A percentile compares a stretch with the other conserved stretches of the same genome.
phyloP scores from a whole-genome alignment of 805 yeast species.

The Torulaspora delbrueckii region DNA sequence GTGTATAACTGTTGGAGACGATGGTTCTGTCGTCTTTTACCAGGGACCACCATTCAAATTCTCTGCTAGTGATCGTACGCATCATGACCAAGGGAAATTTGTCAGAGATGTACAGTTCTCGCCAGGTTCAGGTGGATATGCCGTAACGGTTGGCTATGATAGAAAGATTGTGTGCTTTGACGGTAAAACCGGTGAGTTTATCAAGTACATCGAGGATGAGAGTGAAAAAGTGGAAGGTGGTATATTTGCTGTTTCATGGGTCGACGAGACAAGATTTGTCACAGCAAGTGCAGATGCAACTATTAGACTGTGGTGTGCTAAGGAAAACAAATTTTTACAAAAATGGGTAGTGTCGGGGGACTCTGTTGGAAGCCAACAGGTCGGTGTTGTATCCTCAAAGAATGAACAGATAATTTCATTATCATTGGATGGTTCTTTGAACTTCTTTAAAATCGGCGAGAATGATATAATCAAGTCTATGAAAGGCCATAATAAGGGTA shows the following conservation, averaged over 20 bases:
- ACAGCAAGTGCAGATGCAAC: conserved; percentile 82
- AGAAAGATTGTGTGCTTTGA: conserved; percentile 72
- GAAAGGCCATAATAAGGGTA: conserved; percentile 76
- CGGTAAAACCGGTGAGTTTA: conserved; percentile 77
- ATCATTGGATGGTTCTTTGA: conserved; percentile 66
- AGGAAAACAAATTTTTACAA: conserved; percentile 39
- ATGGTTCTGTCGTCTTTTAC: conserved; percentile 74
- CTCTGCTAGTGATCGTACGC: conserved; percentile 60
- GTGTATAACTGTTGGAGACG: conserved; percentile 91
- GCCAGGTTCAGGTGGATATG: conserved; percentile 59
- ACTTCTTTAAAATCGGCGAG: conserved; percentile 46
- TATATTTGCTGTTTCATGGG: conserved; percentile 73
- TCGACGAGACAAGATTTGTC: conserved; percentile 49
- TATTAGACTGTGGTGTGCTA: conserved; percentile 60
- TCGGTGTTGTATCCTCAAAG: conserved; percentile 65
- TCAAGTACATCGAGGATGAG: conserved; percentile 43
- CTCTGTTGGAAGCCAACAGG: conserved; percentile 60
- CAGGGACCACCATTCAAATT: conserved; percentile 95
- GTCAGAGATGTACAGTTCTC: conserved; percentile 78
- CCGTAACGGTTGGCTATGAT: conserved; percentile 83
- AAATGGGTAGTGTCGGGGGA: conserved; percentile 47
- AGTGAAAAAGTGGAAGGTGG: conserved; percentile 64
- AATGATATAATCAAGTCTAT: conserved; percentile 37
- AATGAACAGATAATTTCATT: conserved; percentile 57
- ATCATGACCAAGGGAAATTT: conserved; percentile 62